Evolutionary conservation across 2,329 filamentous ascomycete genomes (phyloP), one percentile per base, ranked within the genome.

Genomic region (Aspergillus nomiae): DNA sequence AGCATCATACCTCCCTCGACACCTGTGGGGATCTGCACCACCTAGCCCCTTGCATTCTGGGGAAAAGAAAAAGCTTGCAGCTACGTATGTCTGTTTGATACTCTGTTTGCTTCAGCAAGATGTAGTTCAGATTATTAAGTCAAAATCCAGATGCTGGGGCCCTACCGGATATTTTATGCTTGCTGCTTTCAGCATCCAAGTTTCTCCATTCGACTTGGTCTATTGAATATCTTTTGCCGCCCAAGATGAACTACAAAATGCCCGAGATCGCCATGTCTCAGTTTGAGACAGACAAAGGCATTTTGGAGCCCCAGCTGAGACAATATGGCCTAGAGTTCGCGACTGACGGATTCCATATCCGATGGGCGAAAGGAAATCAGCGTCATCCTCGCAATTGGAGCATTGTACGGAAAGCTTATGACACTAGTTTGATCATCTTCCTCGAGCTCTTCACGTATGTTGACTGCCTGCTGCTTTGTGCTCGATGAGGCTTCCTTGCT

Each of bases 391-490:
- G 74, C 19, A 76, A 76, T 64, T 77, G 75, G 75, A 54, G 66
- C 38, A 32, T 64, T 10, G 24, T 55, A 28, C 65, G 75, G 26
- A 76, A 76, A 57, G 51, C 65, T 7, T 76, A 73, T 34, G 73
- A 77, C 63, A 67, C 66, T 56, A 58, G 60, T 19, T 51, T 76
- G 24, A 64, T 76, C 9, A 73, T 73, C 30, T 61, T 71, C 14
- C 60, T 76, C 46, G 74, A 77, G 62, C 71, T 77, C 30, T 74
- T 77, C 51, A 71, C 75, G 75, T 77, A 70, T 38, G 71, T 56
- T 34, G 11, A 16, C 30, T 21, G 21, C 12, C 8, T 45, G 12
- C 36, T 26, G 38, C 6, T 30, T 16, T 56, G 19, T n/a, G 34
- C 19, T 7, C 28, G 30, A 50, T 26, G 9, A 19, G 56, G 48